Percentiles rank a stretch among this genome's conserved stretches.
These are phyloP conservation scores for Lavandula angustifolia DNA, from an alignment of 257 asterid species.

Conservation along the genomic window DNA sequence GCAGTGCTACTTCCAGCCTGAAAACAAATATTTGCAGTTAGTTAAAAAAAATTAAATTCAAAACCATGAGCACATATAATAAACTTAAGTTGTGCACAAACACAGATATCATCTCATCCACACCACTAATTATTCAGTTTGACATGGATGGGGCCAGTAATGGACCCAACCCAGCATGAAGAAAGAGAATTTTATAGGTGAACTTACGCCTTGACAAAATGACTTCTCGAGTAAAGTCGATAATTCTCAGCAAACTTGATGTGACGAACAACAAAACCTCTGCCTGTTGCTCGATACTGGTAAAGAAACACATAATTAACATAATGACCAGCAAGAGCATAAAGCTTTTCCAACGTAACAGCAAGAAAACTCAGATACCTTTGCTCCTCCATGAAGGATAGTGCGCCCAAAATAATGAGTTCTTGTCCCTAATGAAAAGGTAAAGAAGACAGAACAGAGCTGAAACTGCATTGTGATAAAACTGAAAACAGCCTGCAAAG, in stretches of 20 bases:
- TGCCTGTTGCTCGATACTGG: constrained; percentile 96
- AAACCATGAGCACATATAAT: constrained; percentile 13
- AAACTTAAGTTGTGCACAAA: constrained; percentile 1
- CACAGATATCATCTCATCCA: constrained; percentile 4
- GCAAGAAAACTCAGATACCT: constrained; percentile 50
- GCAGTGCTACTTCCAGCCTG: constrained; percentile 97
- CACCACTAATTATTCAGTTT: constrained; percentile 10
- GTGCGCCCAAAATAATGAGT: constrained; percentile 99
- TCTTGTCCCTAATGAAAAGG: constrained; percentile 92
- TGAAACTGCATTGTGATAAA: constrained; percentile 99
- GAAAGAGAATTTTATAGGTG: not conserved
- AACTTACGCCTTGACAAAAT: constrained; percentile 94
- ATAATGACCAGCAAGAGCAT: constrained; percentile 23
- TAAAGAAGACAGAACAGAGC: constrained; percentile 94
- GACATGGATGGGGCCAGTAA: not conserved
- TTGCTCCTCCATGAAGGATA: constrained; percentile 98
- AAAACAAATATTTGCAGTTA: constrained; percentile 25
- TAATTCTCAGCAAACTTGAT: constrained; percentile 96
- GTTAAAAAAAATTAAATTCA: constrained; percentile 3
- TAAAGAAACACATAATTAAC: constrained; percentile 32
- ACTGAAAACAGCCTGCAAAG: constrained; percentile 89
- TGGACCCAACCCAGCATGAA: not conserved
- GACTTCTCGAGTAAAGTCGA: constrained; percentile 95
- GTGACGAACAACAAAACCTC: constrained; percentile 97
- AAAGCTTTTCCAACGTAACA: constrained; percentile 15